A percentile compares a stretch with the other conserved stretches of the same genome.
Conservation (phyloP, 345 rosid genomes). For the Noccaea bulbosa region DNA sequence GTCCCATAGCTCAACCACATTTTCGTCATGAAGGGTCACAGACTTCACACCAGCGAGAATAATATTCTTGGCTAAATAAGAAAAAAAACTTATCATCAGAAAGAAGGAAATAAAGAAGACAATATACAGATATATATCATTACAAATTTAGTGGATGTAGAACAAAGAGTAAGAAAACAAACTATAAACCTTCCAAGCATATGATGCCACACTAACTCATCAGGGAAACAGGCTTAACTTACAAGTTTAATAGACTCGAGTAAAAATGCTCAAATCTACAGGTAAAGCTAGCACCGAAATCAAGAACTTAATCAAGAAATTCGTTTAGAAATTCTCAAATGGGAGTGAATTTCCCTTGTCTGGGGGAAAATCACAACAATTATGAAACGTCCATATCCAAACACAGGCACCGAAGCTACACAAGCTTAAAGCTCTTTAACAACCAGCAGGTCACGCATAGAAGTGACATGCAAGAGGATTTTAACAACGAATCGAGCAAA, state of each 20-base stretch:
- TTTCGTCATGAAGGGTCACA: conserved; percentile 85
- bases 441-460: conserved; percentile 2
- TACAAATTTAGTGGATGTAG: not conserved
- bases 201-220: conserved; percentile 15
- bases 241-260: not conserved
- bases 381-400: not conserved
- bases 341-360: not conserved
- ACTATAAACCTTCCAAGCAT: not conserved
- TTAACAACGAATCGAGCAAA: conserved; percentile 10
- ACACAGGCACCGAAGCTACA: not conserved
- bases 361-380: not conserved
- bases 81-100: not conserved
- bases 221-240: conserved; percentile 1
- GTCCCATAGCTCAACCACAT: conserved; percentile 80
- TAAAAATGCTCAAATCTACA: conserved; percentile 6
- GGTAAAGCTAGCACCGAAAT: conserved; percentile 7
- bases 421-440: not conserved
- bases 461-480: conserved; percentile 29
- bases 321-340: not conserved
- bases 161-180: conserved; percentile 1
- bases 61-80: conserved; percentile 71
- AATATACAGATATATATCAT: not conserved
- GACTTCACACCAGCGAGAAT: conserved; percentile 96
- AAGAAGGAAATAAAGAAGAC: not conserved
- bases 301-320: conserved; percentile 8